A percentile compares a stretch with the other conserved stretches of the same genome.
Conservation (phyloP, 208 protist species). For the Leptomonas seymouri region DNA sequence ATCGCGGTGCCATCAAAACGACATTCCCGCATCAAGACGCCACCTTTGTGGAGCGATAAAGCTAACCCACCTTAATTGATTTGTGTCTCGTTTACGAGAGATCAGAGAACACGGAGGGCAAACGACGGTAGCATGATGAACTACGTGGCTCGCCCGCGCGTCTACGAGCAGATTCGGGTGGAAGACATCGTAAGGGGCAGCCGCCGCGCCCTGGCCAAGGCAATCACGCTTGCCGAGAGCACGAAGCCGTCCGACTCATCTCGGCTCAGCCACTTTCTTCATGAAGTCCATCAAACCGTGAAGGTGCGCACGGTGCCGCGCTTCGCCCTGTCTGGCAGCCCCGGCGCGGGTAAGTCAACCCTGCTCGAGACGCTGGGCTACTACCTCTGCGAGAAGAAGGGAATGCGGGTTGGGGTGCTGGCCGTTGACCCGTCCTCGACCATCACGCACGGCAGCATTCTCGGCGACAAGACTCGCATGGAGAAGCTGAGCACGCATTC, state of each 20-base stretch:
- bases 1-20: too few relatives aligned
- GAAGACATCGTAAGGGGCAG: slow-evolving; percentile 46
- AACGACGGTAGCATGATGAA: slow-evolving; percentile 28
- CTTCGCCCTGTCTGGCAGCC: slow-evolving; percentile 93
- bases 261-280: slow-evolving; percentile 39
- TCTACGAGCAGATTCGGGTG: slow-evolving; percentile 30
- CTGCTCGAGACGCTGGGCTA: slow-evolving; percentile 92
- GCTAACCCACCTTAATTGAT: too few relatives aligned
- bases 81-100: too few relatives aligned
- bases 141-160: slow-evolving; percentile 29
- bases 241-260: slow-evolving; percentile 34
- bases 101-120: background rate
- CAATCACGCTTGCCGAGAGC: slow-evolving; percentile 79
- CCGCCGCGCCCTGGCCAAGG: slow-evolving; percentile 56
- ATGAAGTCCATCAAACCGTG: slow-evolving; percentile 37
- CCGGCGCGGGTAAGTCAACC: slow-evolving; percentile 95
- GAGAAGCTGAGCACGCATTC: slow-evolving; percentile 71
- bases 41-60: too few relatives aligned
- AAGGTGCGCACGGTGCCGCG: slow-evolving; percentile 52
- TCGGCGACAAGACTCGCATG: slow-evolving; percentile 98
- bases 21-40: too few relatives aligned
- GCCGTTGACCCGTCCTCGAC: slow-evolving; percentile 94
- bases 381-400: slow-evolving; percentile 52
- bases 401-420: slow-evolving; percentile 73
- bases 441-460: slow-evolving; percentile 90